phyloP scores from a whole-genome alignment of 352 stramenopile genomes.

The Blastocystis sp. region DNA sequence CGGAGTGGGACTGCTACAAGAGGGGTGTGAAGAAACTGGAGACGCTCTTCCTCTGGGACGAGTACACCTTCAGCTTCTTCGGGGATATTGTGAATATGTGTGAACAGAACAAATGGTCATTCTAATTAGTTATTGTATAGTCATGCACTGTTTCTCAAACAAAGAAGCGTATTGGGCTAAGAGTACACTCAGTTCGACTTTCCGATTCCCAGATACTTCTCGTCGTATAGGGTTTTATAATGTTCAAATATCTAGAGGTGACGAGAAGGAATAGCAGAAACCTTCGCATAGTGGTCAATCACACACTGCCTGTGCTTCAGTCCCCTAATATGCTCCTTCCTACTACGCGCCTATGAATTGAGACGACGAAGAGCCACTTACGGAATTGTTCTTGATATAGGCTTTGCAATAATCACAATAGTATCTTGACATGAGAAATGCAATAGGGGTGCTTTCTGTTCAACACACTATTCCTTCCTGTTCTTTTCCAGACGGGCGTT shows the following conservation, averaged over 20 bases:
- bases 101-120: constrained; percentile 61
- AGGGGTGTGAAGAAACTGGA: constrained; percentile 50
- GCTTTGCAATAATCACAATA: constrained; percentile 70
- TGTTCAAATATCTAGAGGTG: constrained; percentile 53
- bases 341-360: constrained; percentile 38
- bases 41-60: constrained; percentile 59
- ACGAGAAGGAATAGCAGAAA: neutral
- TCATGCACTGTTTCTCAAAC: constrained; percentile 6
- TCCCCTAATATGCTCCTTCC: constrained; percentile 68
- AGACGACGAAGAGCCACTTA: neutral
- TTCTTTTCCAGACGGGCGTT: neutral
- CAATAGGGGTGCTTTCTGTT: neutral
- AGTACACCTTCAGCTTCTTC: constrained; percentile 61
- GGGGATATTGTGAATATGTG: constrained; percentile 47
- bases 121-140: constrained; percentile 49
- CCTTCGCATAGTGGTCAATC: constrained; percentile 62
- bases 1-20: constrained; percentile 63
- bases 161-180: neutral
- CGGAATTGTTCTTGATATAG: constrained; percentile 67
- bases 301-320: constrained; percentile 63
- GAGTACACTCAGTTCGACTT: neutral
- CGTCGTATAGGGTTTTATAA: constrained; percentile 45
- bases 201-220: constrained; percentile 26
- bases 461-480: neutral
- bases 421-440: constrained; percentile 32